These are phyloP conservation scores for Daedalea quercina DNA, from an alignment of 768 basidiomycete species.

Conservation along the genomic window DNA sequence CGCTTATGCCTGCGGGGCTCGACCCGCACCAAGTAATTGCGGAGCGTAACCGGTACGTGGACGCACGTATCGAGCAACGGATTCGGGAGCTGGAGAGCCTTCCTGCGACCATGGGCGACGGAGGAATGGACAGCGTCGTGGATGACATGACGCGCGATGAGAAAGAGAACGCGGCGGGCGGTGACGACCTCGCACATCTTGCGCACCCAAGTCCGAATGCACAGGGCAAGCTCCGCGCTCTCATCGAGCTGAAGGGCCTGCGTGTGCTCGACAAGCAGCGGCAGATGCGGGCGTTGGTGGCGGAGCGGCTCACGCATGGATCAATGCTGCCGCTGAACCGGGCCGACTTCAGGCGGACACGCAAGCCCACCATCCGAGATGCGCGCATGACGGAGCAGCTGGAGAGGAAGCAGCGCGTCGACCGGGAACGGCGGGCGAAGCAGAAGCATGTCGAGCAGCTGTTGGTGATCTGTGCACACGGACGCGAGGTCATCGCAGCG, in stretches of 20 bases:
- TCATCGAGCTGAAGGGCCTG: conserved; percentile 91
- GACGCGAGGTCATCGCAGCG: conserved; percentile 61
- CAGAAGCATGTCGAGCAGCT: conserved; percentile 96
- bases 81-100: conserved; percentile 79
- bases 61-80: conserved; percentile 83
- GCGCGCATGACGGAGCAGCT: conserved; percentile 83
- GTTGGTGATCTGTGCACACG: conserved; percentile 77
- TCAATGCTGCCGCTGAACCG: conserved; percentile 88
- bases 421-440: conserved; percentile 91
- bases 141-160: conserved; percentile 27
- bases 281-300: conserved; percentile 75
- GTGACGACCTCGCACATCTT: conserved; percentile 8
- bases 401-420: conserved; percentile 86
- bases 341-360: conserved; percentile 79
- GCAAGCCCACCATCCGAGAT: conserved; percentile 84
- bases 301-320: conserved; percentile 83
- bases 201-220: conserved; percentile 54
- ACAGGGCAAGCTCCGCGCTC: conserved; percentile 79
- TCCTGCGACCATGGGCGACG: conserved; percentile 76
- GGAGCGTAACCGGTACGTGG: conserved; percentile 88
- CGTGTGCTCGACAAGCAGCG: conserved; percentile 88
- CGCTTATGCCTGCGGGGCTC: conserved; percentile 84
- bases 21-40: conserved; percentile 89
- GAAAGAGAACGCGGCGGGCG: conserved; percentile 29
- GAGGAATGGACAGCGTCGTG: conserved; percentile 49